phyloP scores from a whole-genome alignment of 345 rosid genomes.

The Hirschfeldia incana region DNA sequence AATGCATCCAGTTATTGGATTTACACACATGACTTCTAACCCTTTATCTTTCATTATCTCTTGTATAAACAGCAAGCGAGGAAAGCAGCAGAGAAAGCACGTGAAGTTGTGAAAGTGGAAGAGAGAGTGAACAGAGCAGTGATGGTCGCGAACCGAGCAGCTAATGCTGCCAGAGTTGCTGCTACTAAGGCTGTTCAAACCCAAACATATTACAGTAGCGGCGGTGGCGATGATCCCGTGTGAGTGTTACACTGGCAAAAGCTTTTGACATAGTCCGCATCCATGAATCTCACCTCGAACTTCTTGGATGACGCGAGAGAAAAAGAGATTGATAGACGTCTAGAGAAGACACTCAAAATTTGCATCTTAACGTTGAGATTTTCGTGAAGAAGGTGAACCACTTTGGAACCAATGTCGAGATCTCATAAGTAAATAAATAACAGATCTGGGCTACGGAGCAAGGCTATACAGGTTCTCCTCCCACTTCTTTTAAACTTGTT shows the following conservation, averaged over 20 bases:
- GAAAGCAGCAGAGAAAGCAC: constrained; percentile 63
- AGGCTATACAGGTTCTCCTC: constrained; percentile 37
- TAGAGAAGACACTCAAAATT: constrained; percentile 11
- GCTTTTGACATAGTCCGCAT: constrained; percentile 20
- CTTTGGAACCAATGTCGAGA: constrained; percentile 41
- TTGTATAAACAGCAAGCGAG: constrained; percentile 62
- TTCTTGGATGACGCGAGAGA: background rate
- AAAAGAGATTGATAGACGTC: constrained; percentile 6
- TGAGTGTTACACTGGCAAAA: constrained; percentile 27
- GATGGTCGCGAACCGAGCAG: constrained; percentile 72
- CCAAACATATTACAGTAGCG: constrained; percentile 43
- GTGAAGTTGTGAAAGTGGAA: constrained; percentile 53
- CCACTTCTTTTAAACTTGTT: constrained; percentile 2
- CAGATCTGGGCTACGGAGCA: constrained; percentile 41
- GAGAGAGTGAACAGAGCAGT: constrained; percentile 70
- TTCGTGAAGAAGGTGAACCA: constrained; percentile 37
- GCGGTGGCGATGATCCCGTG: constrained; percentile 32
- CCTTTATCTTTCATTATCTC: background rate
- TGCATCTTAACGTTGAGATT: constrained; percentile 17
- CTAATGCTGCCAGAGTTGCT: constrained; percentile 86
- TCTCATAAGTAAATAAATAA: constrained; percentile 29
- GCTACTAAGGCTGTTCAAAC: constrained; percentile 77
- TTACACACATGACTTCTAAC: constrained; percentile 12
- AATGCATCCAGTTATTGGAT: constrained; percentile 2
- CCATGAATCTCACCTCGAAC: constrained; percentile 10